Base-by-base conservation (phyloP, 2,329 filamentous ascomycete genomes). In the Neonectria coccinea region DNA sequence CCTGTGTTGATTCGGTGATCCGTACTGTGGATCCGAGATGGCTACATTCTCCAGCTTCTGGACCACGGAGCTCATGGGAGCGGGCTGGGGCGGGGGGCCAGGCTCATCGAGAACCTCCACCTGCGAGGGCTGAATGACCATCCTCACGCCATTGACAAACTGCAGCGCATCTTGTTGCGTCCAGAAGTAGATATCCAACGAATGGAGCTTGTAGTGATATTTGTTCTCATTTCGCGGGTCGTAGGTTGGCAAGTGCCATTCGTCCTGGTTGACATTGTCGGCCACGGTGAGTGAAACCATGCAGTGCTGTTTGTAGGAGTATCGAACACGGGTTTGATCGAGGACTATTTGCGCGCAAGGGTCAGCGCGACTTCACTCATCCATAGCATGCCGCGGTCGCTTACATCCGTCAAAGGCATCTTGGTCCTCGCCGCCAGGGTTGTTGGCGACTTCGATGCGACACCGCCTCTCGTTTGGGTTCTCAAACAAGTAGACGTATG, bases 401-500 rank as follows among this genome's bases (percentile, higher is more conserved):
- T 84, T 81, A 93, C 91, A 88, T 74, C 92, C 92, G 70, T 89
- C 86, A 75, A 94, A 93, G 11, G 91, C 91, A 81, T 94, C 92
- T 75, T 94, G 92, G n/a, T 91, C 86, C 1, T 91, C 86, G 3
- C 88, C 90, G 57, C 92, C 92, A 9, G 91, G 86, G 71, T 90
- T 83, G 73, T 94, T 95, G 47, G 92, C 92, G 66, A 94, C 83
- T 79, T 94, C 92, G 68, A 94, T 81, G 70, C 92, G 89, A 67
- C 90, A 90, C 65, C 88, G 85, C 66, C 88, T 84, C 70, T 90
- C 86, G 65, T 82, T 83, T 12, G 91, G 86, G 75, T 92, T 91
- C 77, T 94, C 90, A 76, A 93, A 94, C 6, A 94, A 82, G 75
- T 94, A 94, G 62, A 94, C 86, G 76, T 94, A 94, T 8, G 91